These are phyloP conservation scores for Huntiella bhutanensis DNA, from an alignment of 2,329 filamentous ascomycete species.

Conservation along the genomic window DNA sequence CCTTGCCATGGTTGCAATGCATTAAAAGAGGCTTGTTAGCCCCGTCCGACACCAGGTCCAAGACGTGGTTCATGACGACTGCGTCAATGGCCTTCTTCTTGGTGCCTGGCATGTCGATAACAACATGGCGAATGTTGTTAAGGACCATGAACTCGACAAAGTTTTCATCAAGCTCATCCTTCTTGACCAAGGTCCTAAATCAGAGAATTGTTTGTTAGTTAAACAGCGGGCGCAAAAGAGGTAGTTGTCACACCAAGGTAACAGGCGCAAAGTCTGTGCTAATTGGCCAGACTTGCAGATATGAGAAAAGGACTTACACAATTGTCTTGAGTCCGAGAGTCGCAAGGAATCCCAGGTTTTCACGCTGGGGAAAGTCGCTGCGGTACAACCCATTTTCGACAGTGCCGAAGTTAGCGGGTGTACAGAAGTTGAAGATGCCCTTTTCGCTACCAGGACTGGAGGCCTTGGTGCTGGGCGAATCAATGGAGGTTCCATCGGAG, in stretches of 20 bases:
- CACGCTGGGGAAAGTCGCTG: constrained; percentile 56
- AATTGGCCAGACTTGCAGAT: not conserved
- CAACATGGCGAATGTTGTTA: constrained; percentile 51
- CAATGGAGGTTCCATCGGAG: too few species aligned
- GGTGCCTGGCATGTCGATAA: constrained; percentile 70
- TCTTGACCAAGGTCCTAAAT: constrained; percentile 41
- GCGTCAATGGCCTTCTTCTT: constrained; percentile 58
- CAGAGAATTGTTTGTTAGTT: not conserved
- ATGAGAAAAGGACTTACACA: constrained; percentile 35
- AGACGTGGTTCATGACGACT: constrained; percentile 48
- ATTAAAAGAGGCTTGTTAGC: constrained; percentile 64
- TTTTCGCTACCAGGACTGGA: too few species aligned
- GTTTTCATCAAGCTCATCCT: constrained; percentile 33
- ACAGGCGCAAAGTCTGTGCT: too few species aligned
- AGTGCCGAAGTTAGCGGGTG: constrained; percentile 55
- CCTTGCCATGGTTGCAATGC: constrained; percentile 85
- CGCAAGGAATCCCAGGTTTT: constrained; percentile 52
- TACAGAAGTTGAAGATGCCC: too few species aligned
- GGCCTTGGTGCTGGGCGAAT: too few species aligned
- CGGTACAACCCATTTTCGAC: constrained; percentile 61
- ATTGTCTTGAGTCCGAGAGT: constrained; percentile 58
- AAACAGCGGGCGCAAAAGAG: not conserved
- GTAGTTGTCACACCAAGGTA: too few species aligned
- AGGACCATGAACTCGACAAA: constrained; percentile 42
- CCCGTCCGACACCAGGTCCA: constrained; percentile 51